Evolutionary conservation across 169 alveolate species (phyloP), one percentile per base, ranked within the genome.

Genomic region (Babesia ovata): DNA sequence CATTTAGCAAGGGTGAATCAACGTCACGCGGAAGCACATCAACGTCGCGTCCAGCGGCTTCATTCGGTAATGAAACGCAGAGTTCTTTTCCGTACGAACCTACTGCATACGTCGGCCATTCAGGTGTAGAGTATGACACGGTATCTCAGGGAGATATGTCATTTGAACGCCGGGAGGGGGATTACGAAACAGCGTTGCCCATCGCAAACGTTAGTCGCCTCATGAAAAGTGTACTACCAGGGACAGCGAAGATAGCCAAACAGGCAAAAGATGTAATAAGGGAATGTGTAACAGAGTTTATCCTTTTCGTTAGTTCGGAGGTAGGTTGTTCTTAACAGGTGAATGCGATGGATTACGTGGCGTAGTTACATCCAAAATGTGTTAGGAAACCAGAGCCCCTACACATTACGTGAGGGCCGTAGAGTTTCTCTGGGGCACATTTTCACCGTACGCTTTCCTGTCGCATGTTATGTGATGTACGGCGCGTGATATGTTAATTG

Each of bases 211-310:
- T 96, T 9, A 92, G 97, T 26, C 89, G 99, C 67, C 94, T 96
- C 36, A 96, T 96, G 97, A 96, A 95, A 78, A 91, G 95, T 48
- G 96, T 96, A 22, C 84, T 96, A 29, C 98, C 98, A 6, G 91
- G 91, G 39, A 86, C 91, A 45, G 97, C 97, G 39, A 95, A 95
- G 77, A 95, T 94, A 49, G 96, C 98, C 17, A 95, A 95, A 84
- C 97, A 95, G 49, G 96, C 98, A 14, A 96, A 96, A 74, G 98
- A 95, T 79, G 95, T 96, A 52, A 93, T 96, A 14, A 91, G 96
- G 79, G 98, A 95, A 61, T 95, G 98, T 71, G 99, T 96, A 19
- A 92, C 97, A 54, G 98, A 96, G 84, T 96, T 96, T 82, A 96
- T 96, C 39, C 85, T 94, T 56, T 96, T 95, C 86, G 88, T 96